Conservation (phyloP, 495 filamentous ascomycete genomes). For the Pyrenula massariospora region DNA sequence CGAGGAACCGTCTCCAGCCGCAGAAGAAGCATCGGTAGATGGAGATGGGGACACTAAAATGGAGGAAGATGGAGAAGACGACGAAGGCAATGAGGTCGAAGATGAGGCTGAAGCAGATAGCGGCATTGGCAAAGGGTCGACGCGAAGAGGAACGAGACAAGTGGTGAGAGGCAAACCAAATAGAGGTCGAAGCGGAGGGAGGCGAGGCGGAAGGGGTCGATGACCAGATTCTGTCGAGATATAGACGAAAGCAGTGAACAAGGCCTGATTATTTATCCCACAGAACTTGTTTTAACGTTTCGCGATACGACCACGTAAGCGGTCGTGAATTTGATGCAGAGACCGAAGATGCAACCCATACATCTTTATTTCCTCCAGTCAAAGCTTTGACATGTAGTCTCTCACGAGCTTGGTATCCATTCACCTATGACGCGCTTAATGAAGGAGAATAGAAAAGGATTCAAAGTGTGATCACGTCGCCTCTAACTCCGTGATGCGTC, state of each 20-base stretch:
- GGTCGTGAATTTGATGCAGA: no score
- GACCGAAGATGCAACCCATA: no score
- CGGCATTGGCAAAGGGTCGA: slow-evolving; percentile 11
- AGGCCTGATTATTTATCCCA: no score
- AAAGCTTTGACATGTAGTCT: no score
- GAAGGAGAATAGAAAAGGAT: no score
- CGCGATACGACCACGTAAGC: no score
- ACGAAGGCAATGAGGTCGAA: slow-evolving; percentile 20
- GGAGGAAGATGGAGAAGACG: slow-evolving; percentile 27
- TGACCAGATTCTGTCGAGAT: no score
- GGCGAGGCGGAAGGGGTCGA: not conserved
- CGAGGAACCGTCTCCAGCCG: slow-evolving; percentile 5
- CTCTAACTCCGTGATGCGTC: slow-evolving; percentile 63
- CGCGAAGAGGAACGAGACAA: not conserved
- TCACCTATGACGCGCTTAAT: no score
- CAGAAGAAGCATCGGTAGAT: slow-evolving; percentile 7
- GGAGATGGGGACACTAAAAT: slow-evolving; percentile 7
- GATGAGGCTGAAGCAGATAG: slow-evolving; percentile 22
- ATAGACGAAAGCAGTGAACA: no score
- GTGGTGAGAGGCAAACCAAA: not conserved
- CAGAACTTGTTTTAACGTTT: no score
- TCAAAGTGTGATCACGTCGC: slow-evolving; percentile 24
- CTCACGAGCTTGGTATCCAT: no score
- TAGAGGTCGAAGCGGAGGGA: not conserved
- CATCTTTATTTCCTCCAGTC: no score